Percentiles rank a stretch among this genome's conserved stretches.
Conservation (phyloP, 1,284 basidiomycete species). For the Ceratobasidium theobromae region DNA sequence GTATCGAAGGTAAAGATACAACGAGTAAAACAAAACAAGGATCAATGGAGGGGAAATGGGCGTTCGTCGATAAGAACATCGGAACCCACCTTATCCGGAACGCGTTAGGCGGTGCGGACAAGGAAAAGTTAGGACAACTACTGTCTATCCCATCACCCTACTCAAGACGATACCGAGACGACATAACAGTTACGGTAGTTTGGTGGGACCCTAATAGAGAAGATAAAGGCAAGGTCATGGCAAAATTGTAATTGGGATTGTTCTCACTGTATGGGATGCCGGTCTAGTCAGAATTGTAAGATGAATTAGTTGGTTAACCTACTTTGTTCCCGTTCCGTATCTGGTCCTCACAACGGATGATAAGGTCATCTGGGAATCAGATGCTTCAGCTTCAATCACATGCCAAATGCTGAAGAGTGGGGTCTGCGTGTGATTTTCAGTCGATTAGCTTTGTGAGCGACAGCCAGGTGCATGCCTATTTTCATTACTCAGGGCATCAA, state of each 20-base stretch:
- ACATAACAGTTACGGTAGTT: conserved; percentile 87
- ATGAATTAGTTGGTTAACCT: not conserved
- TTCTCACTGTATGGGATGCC: not conserved
- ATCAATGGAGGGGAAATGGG: conserved; percentile 60
- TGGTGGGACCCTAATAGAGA: conserved; percentile 31
- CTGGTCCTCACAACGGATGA: not conserved
- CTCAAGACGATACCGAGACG: conserved; percentile 80
- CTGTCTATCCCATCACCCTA: conserved; percentile 85
- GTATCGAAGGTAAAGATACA: conserved; percentile 64
- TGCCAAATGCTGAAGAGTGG: conserved; percentile 3
- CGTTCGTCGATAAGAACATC: conserved; percentile 84
- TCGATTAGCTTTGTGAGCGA: too few species aligned
- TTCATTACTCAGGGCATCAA: too few species aligned
- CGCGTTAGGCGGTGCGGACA: conserved; percentile 86
- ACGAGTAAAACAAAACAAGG: conserved; percentile 43
- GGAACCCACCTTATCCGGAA: conserved; percentile 93
- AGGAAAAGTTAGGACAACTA: conserved; percentile 62
- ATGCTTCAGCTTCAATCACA: conserved; percentile 4
- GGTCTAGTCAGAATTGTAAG: not conserved
- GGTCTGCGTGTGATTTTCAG: not conserved
- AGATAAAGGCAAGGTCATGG: conserved; percentile 40
- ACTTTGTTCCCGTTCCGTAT: not conserved
- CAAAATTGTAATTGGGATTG: conserved; percentile 45
- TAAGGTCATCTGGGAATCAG: not conserved
- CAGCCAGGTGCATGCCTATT: too few species aligned